These are phyloP conservation scores for Zanthoxylum bungeanum DNA, from an alignment of 345 rosid genomes.

Conservation along the genomic window DNA sequence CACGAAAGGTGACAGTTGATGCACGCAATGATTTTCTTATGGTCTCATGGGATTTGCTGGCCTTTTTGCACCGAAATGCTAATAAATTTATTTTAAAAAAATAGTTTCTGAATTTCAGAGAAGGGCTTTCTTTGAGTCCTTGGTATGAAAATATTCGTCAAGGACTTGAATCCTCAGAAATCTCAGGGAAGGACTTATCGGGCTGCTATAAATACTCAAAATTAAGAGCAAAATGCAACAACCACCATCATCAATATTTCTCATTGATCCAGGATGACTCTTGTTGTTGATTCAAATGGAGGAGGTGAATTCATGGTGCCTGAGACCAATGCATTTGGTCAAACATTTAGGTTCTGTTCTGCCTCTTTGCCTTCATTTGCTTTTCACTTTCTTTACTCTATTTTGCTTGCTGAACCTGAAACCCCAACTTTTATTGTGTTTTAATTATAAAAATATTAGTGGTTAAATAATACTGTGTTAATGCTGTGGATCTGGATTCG, in stretches of 20 bases:
- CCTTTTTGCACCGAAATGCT: not conserved
- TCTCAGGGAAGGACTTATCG: constrained; percentile 47
- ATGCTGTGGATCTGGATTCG: too few species aligned
- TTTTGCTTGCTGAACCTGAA: not conserved
- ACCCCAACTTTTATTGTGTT: not conserved
- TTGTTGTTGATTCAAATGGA: constrained; percentile 29
- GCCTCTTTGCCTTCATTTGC: too few species aligned
- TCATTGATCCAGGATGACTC: constrained; percentile 33
- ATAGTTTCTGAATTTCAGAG: constrained; percentile 19
- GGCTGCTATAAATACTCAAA: constrained; percentile 36
- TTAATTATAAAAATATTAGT: too few species aligned
- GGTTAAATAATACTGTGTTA: too few species aligned
- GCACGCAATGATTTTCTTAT: too few species aligned
- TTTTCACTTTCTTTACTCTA: too few species aligned
- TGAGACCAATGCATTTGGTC: constrained; percentile 68
- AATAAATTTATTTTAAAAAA: not conserved
- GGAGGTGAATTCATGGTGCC: constrained; percentile 53
- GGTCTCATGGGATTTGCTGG: not conserved
- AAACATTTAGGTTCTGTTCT: constrained; percentile 55
- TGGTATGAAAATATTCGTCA: not conserved
- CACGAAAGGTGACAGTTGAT: too few species aligned
- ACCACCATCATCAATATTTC: not conserved
- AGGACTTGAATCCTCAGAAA: constrained; percentile 36
- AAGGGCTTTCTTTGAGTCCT: not conserved
- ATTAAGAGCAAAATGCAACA: not conserved